Evolutionary conservation across 2,329 filamentous ascomycete species (phyloP).

Genomic region (Pseudogymnoascus sp.): DNA sequence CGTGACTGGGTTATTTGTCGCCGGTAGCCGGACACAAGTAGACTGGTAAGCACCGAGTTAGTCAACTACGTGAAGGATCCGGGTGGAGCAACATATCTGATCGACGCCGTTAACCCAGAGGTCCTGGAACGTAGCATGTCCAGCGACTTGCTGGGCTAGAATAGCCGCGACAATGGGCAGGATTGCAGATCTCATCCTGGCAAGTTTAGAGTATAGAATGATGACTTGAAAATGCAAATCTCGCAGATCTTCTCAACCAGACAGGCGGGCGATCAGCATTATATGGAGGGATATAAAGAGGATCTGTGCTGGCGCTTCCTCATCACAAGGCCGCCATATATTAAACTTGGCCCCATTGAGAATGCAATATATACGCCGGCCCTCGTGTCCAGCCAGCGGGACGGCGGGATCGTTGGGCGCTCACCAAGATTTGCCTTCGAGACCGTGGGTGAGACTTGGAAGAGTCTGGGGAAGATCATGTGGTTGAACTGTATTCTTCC

Average conservation of each 20-base stretch:
- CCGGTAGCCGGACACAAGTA: slow-evolving; percentile 41
- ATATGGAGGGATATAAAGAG: background rate
- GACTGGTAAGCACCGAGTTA: slow-evolving; percentile 1
- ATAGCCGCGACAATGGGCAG: slow-evolving; percentile 4
- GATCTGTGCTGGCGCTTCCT: background rate
- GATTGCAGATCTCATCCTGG: slow-evolving; percentile 1
- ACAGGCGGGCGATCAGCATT: background rate
- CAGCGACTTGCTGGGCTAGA: slow-evolving; percentile 24
- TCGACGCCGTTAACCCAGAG: slow-evolving; percentile 39
- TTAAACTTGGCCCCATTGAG: slow-evolving; percentile 1
- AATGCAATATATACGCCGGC: slow-evolving; percentile 1
- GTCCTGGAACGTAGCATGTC: slow-evolving; percentile 45
- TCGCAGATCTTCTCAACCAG: background rate
- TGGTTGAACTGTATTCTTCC: background rate
- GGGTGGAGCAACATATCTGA: background rate
- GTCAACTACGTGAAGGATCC: background rate
- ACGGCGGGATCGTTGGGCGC: background rate
- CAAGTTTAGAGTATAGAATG: background rate
- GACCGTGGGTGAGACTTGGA: background rate
- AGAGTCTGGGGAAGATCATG: background rate
- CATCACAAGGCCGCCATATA: background rate
- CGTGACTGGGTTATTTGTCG: slow-evolving; percentile 45
- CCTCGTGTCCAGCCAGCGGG: background rate
- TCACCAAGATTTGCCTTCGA: background rate
- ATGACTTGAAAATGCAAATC: slow-evolving; percentile 1